Percentiles rank a stretch among this genome's conserved stretches.
Evolutionary conservation across 2,329 filamentous ascomycete species (phyloP).

Genomic region (Calycina marina): DNA sequence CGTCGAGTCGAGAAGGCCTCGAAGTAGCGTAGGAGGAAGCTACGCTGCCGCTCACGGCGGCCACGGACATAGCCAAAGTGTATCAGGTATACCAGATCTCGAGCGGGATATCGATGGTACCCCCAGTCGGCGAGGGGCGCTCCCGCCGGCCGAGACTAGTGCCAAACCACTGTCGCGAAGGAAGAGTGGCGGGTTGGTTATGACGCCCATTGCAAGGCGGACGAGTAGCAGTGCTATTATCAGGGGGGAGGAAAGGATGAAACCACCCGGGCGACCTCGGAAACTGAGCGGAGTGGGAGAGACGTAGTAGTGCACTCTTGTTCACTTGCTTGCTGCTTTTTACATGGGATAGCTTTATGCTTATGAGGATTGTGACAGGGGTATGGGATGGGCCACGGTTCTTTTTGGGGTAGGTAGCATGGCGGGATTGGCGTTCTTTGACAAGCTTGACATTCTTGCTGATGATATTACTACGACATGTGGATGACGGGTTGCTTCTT

Average conservation of each 20-base stretch:
- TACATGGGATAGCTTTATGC: too few relatives aligned
- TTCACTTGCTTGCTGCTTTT: too few relatives aligned
- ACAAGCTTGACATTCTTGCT: too few relatives aligned
- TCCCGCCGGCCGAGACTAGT: conserved; percentile 27
- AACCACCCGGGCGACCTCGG: conserved; percentile 23
- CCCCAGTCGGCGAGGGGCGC: conserved; percentile 29
- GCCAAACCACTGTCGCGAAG: conserved; percentile 37
- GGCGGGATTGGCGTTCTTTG: too few relatives aligned
- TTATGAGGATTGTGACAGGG: too few relatives aligned
- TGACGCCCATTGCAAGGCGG: conserved; percentile 12
- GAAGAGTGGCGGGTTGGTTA: conserved; percentile 30
- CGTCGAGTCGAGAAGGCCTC: conserved; percentile 19
- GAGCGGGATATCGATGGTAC: conserved; percentile 24
- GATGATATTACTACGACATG: too few relatives aligned
- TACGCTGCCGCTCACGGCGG: conserved; percentile 17
- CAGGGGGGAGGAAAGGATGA: conserved; percentile 14
- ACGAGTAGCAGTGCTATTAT: conserved; percentile 17
- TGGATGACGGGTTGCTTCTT: too few relatives aligned
- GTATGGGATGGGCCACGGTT: too few relatives aligned
- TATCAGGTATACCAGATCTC: conserved; percentile 19
- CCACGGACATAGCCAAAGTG: conserved; percentile 23
- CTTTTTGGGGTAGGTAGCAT: too few relatives aligned
- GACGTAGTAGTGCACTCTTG: conserved; percentile 41
- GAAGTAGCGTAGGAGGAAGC: conserved; percentile 20
- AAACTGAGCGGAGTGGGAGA: conserved; percentile 40